These are phyloP conservation scores for Pseudogymnoascus sp. DNA, from an alignment of 2,329 filamentous ascomycete species.

Conservation along the genomic window DNA sequence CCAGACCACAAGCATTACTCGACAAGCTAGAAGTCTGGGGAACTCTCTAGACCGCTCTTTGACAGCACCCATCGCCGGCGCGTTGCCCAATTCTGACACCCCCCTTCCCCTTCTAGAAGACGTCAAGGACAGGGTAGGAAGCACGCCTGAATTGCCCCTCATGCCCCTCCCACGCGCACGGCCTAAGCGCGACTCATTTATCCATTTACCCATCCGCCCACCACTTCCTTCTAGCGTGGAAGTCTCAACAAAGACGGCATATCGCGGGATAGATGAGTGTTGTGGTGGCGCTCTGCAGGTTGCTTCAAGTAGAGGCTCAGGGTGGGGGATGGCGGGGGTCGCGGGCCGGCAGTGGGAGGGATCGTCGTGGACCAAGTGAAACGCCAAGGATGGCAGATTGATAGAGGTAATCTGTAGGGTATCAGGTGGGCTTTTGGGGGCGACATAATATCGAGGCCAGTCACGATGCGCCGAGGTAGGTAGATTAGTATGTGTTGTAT, in stretches of 20 bases:
- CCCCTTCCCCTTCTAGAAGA: constrained; percentile 1
- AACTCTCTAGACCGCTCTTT: constrained; percentile 2
- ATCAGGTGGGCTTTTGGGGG: constrained; percentile 3
- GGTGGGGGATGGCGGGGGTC: background rate
- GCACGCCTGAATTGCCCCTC: constrained; percentile 1
- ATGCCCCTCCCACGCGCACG: constrained; percentile 1
- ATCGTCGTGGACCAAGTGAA: background rate
- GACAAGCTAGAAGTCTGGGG: constrained; percentile 2
- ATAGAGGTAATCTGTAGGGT: constrained; percentile 2
- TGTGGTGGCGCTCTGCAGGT: background rate
- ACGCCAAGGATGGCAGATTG: constrained; percentile 4
- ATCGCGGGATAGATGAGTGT: background rate
- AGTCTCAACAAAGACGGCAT: background rate
- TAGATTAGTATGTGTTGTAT: background rate
- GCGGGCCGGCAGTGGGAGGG: constrained; percentile 1
- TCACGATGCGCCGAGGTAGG: background rate
- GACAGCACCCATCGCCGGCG: background rate
- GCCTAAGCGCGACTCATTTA: constrained; percentile 1
- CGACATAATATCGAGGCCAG: background rate
- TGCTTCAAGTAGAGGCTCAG: constrained; percentile 3
- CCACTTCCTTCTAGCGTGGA: background rate
- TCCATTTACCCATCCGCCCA: constrained; percentile 2
- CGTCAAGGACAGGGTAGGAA: background rate
- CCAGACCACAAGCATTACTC: background rate
- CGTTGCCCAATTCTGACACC: background rate